phyloP scores from a whole-genome alignment of 805 yeast genomes.

The Pichia cabralensis region DNA sequence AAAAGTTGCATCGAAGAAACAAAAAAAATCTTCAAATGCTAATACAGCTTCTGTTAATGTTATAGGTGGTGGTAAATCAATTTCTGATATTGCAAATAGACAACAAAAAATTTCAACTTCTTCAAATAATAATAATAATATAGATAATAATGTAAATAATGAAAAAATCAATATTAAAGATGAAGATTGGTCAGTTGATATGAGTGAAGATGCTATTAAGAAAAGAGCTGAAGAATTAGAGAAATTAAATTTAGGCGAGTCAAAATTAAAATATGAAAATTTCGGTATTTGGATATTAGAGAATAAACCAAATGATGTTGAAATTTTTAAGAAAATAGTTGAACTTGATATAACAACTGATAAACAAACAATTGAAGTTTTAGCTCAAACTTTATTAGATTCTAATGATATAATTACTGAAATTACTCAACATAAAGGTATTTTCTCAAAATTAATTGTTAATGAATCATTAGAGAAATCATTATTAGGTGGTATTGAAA shows the following conservation, averaged over 20 bases:
- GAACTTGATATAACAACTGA: constrained; percentile 66
- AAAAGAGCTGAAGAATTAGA: constrained; percentile 85
- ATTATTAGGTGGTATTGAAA: constrained; percentile 91
- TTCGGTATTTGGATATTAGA: constrained; percentile 84
- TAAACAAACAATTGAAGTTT: constrained; percentile 75
- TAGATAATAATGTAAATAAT: neutral
- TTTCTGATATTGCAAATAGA: constrained; percentile 63
- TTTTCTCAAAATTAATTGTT: constrained; percentile 67
- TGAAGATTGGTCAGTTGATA: constrained; percentile 96
- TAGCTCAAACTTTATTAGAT: constrained; percentile 83
- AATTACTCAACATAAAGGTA: constrained; percentile 68
- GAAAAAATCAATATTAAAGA: constrained; percentile 61
- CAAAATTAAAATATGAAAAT: constrained; percentile 48
- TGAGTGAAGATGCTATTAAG: constrained; percentile 91
- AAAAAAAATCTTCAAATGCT: constrained; percentile 39
- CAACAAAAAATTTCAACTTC: too few species aligned
- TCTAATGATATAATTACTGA: constrained; percentile 67
- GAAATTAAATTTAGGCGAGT: constrained; percentile 37
- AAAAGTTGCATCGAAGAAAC: constrained; percentile 44
- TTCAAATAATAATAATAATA: constrained; percentile 8
- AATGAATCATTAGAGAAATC: constrained; percentile 71
- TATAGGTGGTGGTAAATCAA: constrained; percentile 79
- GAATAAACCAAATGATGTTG: constrained; percentile 70
- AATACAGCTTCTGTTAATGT: constrained; percentile 76
- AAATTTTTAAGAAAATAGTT: constrained; percentile 79